Evolutionary conservation across 1,284 basidiomycete genomes (phyloP), one percentile per base, ranked within the genome.

Genomic region (Ganoderma boninense): DNA sequence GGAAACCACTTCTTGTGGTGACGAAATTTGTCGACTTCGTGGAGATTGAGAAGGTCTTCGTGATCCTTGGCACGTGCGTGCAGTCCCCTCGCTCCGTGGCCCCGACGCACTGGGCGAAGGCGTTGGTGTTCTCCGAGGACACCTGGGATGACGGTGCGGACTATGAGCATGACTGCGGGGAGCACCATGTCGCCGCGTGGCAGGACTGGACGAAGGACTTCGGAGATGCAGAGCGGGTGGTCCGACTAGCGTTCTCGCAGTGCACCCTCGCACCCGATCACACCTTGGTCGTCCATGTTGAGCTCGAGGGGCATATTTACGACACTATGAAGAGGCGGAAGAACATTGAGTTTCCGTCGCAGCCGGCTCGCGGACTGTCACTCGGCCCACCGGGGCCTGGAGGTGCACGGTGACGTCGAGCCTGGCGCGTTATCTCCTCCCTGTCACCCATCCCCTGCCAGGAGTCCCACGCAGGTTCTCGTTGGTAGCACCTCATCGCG

Each of bases 161-260:
- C 11, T 16, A 57, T 14, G 29, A 23, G 23, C 66, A 68, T 42
- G 42, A 44, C 2, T 68, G 66, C 42, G 20, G 2, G 14, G 20
- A 20, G 54, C 40, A 69, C 42, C 67, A 69, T 26, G 26, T 69
- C 23, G 29, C 44, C 11, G 35, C 8, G 20, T 69, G 67, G 67
- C 62, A 46, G 7, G 57, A 18, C 7, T 18, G n/a, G 62, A 29
- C 6, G 16, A 65, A 61, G 56, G 67, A 64, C 23, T 69, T 69
- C 18, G 43, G 63, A 6, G 54, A 64, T 7, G 38, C 16, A 3
- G 64, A 52, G 16, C 52, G 66, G 11, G 64, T 42, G 7, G 23
- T 68, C 7, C 16, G 54, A 1, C 62, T 68, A 29, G 64, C 66
- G 11, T 68, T 64, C 66, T 35, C 40, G 29, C 62, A 29, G 4